These are phyloP conservation scores for Leccinum aurantiacum DNA, from an alignment of 768 basidiomycete genomes.

Conservation along the genomic window DNA sequence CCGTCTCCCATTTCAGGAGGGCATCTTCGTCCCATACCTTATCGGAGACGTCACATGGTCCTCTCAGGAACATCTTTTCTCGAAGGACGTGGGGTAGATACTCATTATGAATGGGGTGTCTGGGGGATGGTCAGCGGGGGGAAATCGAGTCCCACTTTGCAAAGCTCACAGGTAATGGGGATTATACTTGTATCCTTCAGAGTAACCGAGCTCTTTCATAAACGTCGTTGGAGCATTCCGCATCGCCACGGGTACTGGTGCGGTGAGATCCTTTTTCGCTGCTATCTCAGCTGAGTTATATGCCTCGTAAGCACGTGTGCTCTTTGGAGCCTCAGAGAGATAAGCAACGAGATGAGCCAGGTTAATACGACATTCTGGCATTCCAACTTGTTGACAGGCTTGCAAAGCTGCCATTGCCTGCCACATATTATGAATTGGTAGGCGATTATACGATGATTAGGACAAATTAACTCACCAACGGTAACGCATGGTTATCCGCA, in stretches of 20 bases:
- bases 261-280: slow-evolving; percentile 49
- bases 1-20: slow-evolving; percentile 54
- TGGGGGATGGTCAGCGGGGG: slow-evolving; percentile 20
- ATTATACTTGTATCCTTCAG: slow-evolving; percentile 62
- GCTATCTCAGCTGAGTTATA: slow-evolving; percentile 69
- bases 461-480: slow-evolving; percentile 47
- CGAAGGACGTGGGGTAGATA: slow-evolving; percentile 55
- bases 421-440: background rate
- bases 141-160: background rate
- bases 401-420: slow-evolving; percentile 64
- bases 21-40: slow-evolving; percentile 64
- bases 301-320: slow-evolving; percentile 75
- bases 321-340: slow-evolving; percentile 81
- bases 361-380: slow-evolving; percentile 81
- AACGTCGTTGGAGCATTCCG: slow-evolving; percentile 76
- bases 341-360: slow-evolving; percentile 76
- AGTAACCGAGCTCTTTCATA: slow-evolving; percentile 71
- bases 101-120: slow-evolving; percentile 66
- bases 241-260: slow-evolving; percentile 68
- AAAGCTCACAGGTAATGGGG: slow-evolving; percentile 52
- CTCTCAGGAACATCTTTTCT: slow-evolving; percentile 44
- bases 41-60: slow-evolving; percentile 40
- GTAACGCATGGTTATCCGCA: slow-evolving; percentile 75
- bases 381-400: slow-evolving; percentile 69
- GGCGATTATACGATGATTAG: slow-evolving; percentile 10